Evolutionary conservation across 176 grass and related monocot genomes (phyloP).

Genomic region (Oryza brachyantha): DNA sequence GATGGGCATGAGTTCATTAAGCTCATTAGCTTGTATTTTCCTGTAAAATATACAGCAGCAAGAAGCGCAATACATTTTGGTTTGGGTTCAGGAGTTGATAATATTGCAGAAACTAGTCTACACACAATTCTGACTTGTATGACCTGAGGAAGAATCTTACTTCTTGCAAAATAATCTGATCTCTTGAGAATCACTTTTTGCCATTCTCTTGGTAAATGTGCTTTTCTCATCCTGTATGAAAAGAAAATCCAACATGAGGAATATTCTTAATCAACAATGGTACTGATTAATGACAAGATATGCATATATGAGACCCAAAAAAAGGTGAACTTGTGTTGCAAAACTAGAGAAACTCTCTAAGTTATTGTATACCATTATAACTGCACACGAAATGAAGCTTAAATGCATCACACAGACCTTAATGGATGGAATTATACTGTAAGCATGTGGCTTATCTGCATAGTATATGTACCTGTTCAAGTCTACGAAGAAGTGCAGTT

Average conservation of each 20-base stretch:
- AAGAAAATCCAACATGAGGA: conserved; percentile 30
- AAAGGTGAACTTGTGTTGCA: background rate
- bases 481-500: conserved; percentile 80
- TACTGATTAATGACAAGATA: background rate
- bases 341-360: conserved; percentile 2
- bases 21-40: conserved; percentile 53
- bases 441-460: conserved; percentile 1
- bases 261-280: conserved; percentile 8
- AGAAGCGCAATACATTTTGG: conserved; percentile 10
- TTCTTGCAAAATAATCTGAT: conserved; percentile 68
- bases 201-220: conserved; percentile 54
- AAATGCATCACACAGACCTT: conserved; percentile 8
- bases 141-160: conserved; percentile 44
- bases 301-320: background rate
- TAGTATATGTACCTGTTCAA: conserved; percentile 66
- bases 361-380: background rate
- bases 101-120: conserved; percentile 11
- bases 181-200: conserved; percentile 81
- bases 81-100: background rate
- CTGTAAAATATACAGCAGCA: conserved; percentile 42
- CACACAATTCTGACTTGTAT: background rate
- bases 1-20: conserved; percentile 50
- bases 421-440: conserved; percentile 12
- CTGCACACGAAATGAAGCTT: background rate
- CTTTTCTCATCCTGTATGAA: conserved; percentile 61